phyloP scores from a whole-genome alignment of 345 rosid species.

The Luvunga scandens region DNA sequence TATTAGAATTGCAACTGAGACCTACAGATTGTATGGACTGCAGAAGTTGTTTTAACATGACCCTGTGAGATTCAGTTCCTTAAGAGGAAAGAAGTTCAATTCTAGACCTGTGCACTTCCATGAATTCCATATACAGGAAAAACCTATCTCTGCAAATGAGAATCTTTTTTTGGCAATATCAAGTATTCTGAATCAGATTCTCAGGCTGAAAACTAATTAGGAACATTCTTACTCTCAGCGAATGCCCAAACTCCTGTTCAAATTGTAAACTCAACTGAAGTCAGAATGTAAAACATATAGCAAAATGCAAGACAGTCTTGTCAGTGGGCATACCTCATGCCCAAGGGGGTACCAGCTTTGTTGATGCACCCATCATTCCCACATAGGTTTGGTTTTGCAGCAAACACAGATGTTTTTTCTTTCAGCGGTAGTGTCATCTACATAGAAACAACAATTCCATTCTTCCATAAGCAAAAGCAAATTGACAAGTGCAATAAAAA shows the following conservation, averaged over 20 bases:
- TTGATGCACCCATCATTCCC: slow-evolving; percentile 27
- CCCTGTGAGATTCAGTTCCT: slow-evolving; percentile 13
- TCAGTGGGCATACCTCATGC: slow-evolving; percentile 36
- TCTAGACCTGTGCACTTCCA: slow-evolving; percentile 13
- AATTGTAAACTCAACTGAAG: slow-evolving; percentile 5
- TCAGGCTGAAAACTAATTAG: not conserved
- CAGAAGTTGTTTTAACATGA: slow-evolving; percentile 17
- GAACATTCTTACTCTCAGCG: slow-evolving; percentile 31
- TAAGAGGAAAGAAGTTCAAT: slow-evolving; percentile 8
- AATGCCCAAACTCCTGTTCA: slow-evolving; percentile 59
- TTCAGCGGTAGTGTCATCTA: slow-evolving; percentile 34
- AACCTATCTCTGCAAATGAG: not conserved
- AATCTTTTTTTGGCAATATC: slow-evolving; percentile 1
- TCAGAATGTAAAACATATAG: not conserved
- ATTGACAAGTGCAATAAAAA: not conserved
- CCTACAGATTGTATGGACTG: slow-evolving; percentile 7
- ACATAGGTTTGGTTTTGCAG: slow-evolving; percentile 37
- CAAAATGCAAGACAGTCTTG: not conserved
- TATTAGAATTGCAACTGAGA: slow-evolving; percentile 11
- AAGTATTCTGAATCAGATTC: slow-evolving; percentile 13
- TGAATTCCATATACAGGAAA: slow-evolving; percentile 15
- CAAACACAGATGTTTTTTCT: slow-evolving; percentile 32
- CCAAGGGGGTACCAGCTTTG: slow-evolving; percentile 41
- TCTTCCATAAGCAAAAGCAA: not conserved
- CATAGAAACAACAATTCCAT: not conserved